Evolutionary conservation across 352 stramenopile genomes (phyloP), one percentile per base, ranked within the genome.

Genomic region (Blastocystis sp.): DNA sequence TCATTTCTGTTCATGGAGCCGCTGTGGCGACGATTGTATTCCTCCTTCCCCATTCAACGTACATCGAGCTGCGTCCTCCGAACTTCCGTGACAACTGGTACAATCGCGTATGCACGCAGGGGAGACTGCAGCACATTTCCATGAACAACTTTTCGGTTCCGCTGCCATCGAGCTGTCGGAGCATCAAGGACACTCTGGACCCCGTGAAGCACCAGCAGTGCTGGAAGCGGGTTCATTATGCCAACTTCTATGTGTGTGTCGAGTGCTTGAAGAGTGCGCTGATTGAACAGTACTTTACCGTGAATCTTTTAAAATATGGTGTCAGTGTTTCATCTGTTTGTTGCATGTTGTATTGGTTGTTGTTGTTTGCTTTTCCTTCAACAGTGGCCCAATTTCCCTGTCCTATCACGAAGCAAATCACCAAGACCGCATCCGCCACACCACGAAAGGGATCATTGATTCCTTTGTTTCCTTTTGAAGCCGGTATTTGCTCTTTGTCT

Each of bases 1-100:
- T 85, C 9, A 48, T 85, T 24, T 56, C 75, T 24, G 75, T 85
- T 44, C 75, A 85, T n/a, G 75, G 75, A 9, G 75, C 75, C 27
- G 75, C 75, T 24, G 63, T 38, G 8, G 75, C 75, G 24, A 85
- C 75, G 7, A 85, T 85, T 72, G 14, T 85, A 9, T 85, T 85
- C 46, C 40, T 85, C 1, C 49, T 85, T 21, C 75, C 75, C 0
- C 75, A 72, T 14, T 85, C 75, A 21, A 48, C 75, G 11, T 72
- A 63, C 46, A 85, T 85, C 40, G 75, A 85, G n/a, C 29, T 85
- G 11, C 44, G 75, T n/a, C 75, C 75, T 2, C 75, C 75, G 1
- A 76, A 85, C 42, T 85, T 85, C 51, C 57, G 75, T 38, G 75
- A 85, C 29, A 75, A 75, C 38, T 85, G 75, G 75, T 85, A 85